Conservation (phyloP, 2,329 filamentous ascomycete genomes). For the Pseudocercospora crystallina region DNA sequence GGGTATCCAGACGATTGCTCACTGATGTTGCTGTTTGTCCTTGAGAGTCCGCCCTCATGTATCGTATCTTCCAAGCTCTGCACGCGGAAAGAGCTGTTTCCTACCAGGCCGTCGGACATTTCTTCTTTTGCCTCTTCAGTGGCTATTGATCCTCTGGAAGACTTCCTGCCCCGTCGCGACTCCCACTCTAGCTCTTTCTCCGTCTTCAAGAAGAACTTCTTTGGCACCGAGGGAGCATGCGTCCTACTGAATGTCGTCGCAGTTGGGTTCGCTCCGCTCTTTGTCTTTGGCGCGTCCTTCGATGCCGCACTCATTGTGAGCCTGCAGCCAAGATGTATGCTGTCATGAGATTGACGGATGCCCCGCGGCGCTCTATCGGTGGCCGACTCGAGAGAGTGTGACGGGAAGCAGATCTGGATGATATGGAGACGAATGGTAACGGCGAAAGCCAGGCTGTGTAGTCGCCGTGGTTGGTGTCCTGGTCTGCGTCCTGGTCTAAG, state of each 20-base stretch:
- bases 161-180: constrained; percentile 25
- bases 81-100: constrained; percentile 56
- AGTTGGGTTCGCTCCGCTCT: constrained; percentile 18
- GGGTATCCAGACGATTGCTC: constrained; percentile 21
- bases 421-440: no score
- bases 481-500: no score
- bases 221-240: constrained; percentile 44
- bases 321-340: no score
- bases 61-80: constrained; percentile 58
- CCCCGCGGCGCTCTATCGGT: no score
- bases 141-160: constrained; percentile 23
- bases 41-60: constrained; percentile 32
- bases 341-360: no score
- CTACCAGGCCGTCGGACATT: constrained; percentile 30
- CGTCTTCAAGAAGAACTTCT: constrained; percentile 61
- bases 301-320: no score
- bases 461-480: no score
- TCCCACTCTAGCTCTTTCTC: constrained; percentile 48
- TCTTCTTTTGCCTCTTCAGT: constrained; percentile 11
- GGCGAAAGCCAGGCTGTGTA: no score
- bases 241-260: background rate
- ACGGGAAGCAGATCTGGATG: constrained; percentile 5
- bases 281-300: constrained; percentile 13
- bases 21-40: constrained; percentile 28
- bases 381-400: no score